These are phyloP conservation scores for Aureobasidium mangrovei DNA, from an alignment of 2,329 filamentous ascomycete genomes.

Conservation along the genomic window DNA sequence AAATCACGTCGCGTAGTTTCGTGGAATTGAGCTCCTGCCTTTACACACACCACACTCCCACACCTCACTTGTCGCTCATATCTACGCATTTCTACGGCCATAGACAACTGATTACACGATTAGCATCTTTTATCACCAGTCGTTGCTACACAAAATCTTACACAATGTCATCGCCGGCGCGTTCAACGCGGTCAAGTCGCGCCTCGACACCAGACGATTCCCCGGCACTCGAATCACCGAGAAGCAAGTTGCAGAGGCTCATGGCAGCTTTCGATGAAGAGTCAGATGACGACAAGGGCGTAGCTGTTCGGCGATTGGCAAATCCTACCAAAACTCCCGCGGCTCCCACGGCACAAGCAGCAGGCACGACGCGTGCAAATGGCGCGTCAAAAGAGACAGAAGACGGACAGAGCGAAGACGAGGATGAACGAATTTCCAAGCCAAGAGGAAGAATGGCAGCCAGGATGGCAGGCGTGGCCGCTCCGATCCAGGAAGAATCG, in stretches of 20 bases:
- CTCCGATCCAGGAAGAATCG: constrained; percentile 17
- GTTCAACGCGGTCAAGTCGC: constrained; percentile 15
- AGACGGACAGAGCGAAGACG: constrained; percentile 32
- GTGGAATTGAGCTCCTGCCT: too few species aligned
- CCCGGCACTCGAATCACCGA: constrained; percentile 29
- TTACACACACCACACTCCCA: too few species aligned
- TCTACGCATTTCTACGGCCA: too few species aligned
- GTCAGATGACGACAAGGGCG: constrained; percentile 26
- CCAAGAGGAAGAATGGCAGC: constrained; percentile 58
- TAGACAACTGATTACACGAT: too few species aligned
- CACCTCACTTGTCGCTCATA: too few species aligned
- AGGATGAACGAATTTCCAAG: constrained; percentile 24
- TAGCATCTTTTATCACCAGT: too few species aligned
- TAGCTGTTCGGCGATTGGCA: neutral
- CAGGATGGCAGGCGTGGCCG: constrained; percentile 44
- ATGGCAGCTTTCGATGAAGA: constrained; percentile 38
- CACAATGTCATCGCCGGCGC: constrained; percentile 13
- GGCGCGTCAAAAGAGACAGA: constrained; percentile 2
- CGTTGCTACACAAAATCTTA: too few species aligned
- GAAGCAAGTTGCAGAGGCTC: constrained; percentile 41
- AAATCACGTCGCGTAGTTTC: too few species aligned
- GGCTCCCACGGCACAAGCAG: neutral
- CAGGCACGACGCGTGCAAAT: neutral
- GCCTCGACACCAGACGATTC: constrained; percentile 13
- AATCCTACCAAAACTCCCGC: neutral